phyloP scores from a whole-genome alignment of 2,329 filamentous ascomycete genomes.

The Daldinia eschscholtzii region DNA sequence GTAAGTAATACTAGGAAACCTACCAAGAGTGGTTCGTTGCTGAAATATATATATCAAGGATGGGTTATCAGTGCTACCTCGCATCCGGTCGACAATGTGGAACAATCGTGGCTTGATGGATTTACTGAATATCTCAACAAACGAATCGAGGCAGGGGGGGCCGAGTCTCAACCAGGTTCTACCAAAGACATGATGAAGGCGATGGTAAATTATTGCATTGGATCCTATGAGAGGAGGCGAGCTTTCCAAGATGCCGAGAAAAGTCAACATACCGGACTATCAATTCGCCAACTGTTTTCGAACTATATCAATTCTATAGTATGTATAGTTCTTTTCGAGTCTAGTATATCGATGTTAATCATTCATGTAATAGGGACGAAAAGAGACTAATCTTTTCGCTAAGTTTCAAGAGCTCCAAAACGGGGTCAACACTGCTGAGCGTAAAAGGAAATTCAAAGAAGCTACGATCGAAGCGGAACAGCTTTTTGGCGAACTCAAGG shows the following conservation, averaged over 20 bases:
- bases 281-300: constrained; percentile 25
- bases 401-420: constrained; percentile 8
- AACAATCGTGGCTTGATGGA: constrained; percentile 16
- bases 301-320: constrained; percentile 24
- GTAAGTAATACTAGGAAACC: neutral
- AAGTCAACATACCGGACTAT: constrained; percentile 7
- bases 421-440: neutral
- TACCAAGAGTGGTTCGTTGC: neutral
- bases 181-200: constrained; percentile 19
- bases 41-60: neutral
- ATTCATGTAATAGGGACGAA: constrained; percentile 13
- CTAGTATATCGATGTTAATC: neutral
- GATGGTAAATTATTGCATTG: constrained; percentile 24
- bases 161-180: constrained; percentile 20
- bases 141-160: constrained; percentile 4
- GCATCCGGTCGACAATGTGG: constrained; percentile 21
- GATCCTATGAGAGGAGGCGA: constrained; percentile 21
- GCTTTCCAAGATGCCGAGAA: neutral
- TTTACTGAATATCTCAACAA: constrained; percentile 21
- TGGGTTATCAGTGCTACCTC: constrained; percentile 21
- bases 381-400: constrained; percentile 8
- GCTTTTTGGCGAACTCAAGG: too few species aligned
- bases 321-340: neutral
- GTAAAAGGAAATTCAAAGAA: too few species aligned
- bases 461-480: too few species aligned